Conservation (phyloP, 140 eudicot species). For the Flaveria floridana region DNA sequence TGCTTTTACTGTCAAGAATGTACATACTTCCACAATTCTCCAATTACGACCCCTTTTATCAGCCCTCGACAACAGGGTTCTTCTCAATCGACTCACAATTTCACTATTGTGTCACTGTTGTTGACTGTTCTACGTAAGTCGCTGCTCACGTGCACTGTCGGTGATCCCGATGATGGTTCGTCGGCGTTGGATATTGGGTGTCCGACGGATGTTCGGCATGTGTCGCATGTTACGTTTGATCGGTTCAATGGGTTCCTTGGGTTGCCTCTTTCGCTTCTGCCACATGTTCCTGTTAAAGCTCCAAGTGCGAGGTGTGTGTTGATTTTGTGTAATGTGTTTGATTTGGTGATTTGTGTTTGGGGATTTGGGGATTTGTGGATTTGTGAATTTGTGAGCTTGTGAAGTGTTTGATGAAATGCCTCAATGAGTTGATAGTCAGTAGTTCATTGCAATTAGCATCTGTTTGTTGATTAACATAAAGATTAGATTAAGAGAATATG, state of each 20-base stretch:
- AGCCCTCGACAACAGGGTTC: slow-evolving; percentile 34
- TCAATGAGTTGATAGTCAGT: background rate
- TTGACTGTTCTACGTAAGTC: slow-evolving; percentile 70
- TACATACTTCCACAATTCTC: slow-evolving; percentile 26
- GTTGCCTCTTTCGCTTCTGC: slow-evolving; percentile 64
- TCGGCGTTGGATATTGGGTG: slow-evolving; percentile 60
- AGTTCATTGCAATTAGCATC: background rate
- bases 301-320: slow-evolving; percentile 82
- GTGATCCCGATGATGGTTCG: slow-evolving; percentile 42
- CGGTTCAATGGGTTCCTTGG: slow-evolving; percentile 80
- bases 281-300: slow-evolving; percentile 55
- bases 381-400: background rate
- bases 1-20: slow-evolving; percentile 33
- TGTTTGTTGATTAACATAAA: background rate
- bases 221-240: slow-evolving; percentile 82
- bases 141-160: slow-evolving; percentile 72
- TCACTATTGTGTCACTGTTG: slow-evolving; percentile 43
- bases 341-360: too few species aligned
- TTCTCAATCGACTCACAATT: slow-evolving; percentile 31
- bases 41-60: slow-evolving; percentile 55
- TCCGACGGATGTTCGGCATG: slow-evolving; percentile 69
- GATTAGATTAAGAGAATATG: background rate
- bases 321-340: too few species aligned
- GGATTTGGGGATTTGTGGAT: too few species aligned
- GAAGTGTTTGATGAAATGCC: slow-evolving; percentile 15